Evolutionary conservation across 2,329 filamentous ascomycete genomes (phyloP).

Genomic region (Daldinia sp.): DNA sequence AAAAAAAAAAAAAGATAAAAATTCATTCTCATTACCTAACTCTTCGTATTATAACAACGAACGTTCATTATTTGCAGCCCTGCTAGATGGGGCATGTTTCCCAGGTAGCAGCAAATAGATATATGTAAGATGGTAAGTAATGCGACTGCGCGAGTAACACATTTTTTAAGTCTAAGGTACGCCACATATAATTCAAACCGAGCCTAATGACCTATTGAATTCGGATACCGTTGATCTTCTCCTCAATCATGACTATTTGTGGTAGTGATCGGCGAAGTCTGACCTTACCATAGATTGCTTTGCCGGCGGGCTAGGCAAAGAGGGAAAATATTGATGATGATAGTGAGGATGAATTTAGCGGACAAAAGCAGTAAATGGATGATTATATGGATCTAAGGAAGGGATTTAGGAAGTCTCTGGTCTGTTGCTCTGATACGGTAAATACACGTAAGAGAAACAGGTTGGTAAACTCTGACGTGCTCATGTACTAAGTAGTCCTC

Average conservation of each 20-base stretch:
- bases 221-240: constrained; percentile 41
- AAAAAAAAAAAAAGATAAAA: background rate
- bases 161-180: constrained; percentile 20
- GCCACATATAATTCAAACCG: constrained; percentile 31
- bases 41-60: background rate
- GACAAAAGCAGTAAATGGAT: constrained; percentile 15
- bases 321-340: constrained; percentile 33
- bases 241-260: constrained; percentile 26
- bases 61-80: constrained; percentile 2
- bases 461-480: background rate
- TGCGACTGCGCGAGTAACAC: constrained; percentile 21
- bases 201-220: constrained; percentile 35
- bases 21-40: background rate
- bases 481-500: background rate
- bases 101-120: constrained; percentile 10
- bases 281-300: constrained; percentile 34
- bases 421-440: constrained; percentile 15
- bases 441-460: constrained; percentile 17
- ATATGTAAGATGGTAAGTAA: constrained; percentile 15
- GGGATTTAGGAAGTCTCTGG: constrained; percentile 19
- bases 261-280: constrained; percentile 38
- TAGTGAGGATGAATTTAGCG: constrained; percentile 27
- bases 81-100: constrained; percentile 6
- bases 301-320: constrained; percentile 42
- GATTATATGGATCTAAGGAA: constrained; percentile 30